A percentile compares a stretch with the other conserved stretches of the same genome.
Conservation (phyloP, 2,329 filamentous ascomycete species). For the Calonectria pauciramosa region DNA sequence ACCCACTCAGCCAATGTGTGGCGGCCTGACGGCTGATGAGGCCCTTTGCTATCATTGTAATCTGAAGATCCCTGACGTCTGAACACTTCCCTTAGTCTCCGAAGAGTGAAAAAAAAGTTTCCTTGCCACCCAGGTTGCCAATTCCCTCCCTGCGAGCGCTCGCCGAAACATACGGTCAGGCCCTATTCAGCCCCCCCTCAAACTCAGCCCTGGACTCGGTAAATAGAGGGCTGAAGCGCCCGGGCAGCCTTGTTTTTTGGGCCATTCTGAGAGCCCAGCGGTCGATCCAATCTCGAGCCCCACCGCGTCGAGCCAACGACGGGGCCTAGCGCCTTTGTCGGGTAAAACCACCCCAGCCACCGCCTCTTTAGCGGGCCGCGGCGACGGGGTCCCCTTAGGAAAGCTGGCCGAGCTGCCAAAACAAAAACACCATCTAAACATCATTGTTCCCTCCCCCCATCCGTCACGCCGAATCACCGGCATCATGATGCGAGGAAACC, state of each 20-base stretch:
- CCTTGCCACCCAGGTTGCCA: not conserved
- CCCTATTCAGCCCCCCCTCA: not conserved
- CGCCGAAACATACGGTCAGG: not conserved
- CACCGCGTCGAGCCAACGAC: conserved; percentile 39
- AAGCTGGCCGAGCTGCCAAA: conserved; percentile 44
- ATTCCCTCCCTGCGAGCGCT: conserved; percentile 1
- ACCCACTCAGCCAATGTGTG: conserved; percentile 44
- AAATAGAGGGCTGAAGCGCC: conserved; percentile 18
- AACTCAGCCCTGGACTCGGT: conserved; percentile 13
- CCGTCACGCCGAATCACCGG: conserved; percentile 44
- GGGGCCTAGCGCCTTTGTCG: conserved; percentile 33
- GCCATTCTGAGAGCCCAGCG: conserved; percentile 20
- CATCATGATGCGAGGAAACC: conserved; percentile 68
- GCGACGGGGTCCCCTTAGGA: conserved; percentile 43
- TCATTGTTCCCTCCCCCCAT: conserved; percentile 30
- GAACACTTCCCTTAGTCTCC: not conserved
- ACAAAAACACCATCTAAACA: conserved; percentile 49
- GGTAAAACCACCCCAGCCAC: conserved; percentile 45
- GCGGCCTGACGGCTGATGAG: conserved; percentile 39
- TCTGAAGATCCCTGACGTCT: conserved; percentile 14
- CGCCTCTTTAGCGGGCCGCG: conserved; percentile 46
- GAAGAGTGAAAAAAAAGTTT: not conserved
- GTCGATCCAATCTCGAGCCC: conserved; percentile 44
- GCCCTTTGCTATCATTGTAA: conserved; percentile 24
- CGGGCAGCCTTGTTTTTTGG: conserved; percentile 4